Evolutionary conservation across 306 rosid genomes (phyloP).

Genomic region (Cucumis hystrix): DNA sequence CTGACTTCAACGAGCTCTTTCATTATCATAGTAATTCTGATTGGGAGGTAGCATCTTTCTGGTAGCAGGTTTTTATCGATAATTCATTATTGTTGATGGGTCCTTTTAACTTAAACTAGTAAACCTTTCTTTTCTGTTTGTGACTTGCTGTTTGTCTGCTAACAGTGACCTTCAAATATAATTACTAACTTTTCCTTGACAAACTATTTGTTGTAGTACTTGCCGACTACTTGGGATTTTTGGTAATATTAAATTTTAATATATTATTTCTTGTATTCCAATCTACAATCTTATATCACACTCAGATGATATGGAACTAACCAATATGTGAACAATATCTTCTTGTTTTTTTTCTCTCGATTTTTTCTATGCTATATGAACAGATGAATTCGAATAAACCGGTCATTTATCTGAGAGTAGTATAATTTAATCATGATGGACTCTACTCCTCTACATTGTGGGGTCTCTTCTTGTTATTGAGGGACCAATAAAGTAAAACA

Average conservation of each 20-base stretch:
- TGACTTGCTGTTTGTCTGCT: slow-evolving; percentile 3
- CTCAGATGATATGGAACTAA: background rate
- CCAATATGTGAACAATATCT: background rate
- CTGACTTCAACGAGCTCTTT: background rate
- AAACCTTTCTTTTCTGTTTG: background rate
- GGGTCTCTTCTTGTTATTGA: background rate
- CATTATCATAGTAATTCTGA: background rate
- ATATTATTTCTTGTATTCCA: background rate
- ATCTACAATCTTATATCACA: background rate
- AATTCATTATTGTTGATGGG: background rate
- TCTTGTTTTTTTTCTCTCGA: background rate
- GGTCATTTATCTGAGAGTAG: background rate
- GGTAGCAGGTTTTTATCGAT: slow-evolving; percentile 4
- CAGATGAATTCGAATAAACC: background rate
- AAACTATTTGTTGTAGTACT: background rate
- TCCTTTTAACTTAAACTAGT: slow-evolving; percentile 1
- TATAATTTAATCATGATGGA: background rate
- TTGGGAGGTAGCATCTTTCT: background rate
- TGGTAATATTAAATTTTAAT: background rate
- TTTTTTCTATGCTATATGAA: background rate
- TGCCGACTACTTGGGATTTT: background rate
- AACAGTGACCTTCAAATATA: background rate
- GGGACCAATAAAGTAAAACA: background rate
- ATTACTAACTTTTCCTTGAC: background rate
- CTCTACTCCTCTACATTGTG: background rate